Conservation (phyloP, 306 rosid genomes). For the Rubus parviflorus region DNA sequence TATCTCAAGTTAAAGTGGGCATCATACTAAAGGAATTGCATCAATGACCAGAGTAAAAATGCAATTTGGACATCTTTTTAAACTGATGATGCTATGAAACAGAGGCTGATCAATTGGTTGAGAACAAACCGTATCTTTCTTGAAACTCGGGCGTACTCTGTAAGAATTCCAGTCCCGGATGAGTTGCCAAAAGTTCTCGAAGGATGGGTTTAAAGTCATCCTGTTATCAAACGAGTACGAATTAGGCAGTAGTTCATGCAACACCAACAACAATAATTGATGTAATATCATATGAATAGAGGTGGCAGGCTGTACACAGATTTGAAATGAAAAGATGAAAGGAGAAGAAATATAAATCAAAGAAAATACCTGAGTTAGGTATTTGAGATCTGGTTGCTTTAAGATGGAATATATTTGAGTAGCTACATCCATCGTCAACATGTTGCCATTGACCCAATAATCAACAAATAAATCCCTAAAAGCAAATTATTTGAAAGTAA, state of each 20-base stretch:
- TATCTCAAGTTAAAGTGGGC: slow-evolving; percentile 23
- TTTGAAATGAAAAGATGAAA: neutral
- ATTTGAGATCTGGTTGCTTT: slow-evolving; percentile 81
- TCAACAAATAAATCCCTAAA: slow-evolving; percentile 75
- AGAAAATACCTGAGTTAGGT: slow-evolving; percentile 74
- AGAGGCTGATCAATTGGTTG: slow-evolving; percentile 14
- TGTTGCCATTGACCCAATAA: slow-evolving; percentile 85
- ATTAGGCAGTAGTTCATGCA: slow-evolving; percentile 9
- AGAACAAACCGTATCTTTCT: slow-evolving; percentile 95
- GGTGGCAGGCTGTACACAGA: slow-evolving; percentile 18
- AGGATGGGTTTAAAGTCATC: slow-evolving; percentile 97
- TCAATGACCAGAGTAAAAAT: neutral
- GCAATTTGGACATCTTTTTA: neutral
- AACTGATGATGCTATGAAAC: neutral
- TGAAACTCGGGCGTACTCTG: slow-evolving; percentile 99
- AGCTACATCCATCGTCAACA: slow-evolving; percentile 82
- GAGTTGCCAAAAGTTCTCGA: slow-evolving; percentile 92
- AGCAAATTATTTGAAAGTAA: slow-evolving; percentile 24
- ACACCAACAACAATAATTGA: neutral
- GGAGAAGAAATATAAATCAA: slow-evolving; percentile 19
- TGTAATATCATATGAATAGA: slow-evolving; percentile 20
- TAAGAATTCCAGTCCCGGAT: slow-evolving; percentile 96
- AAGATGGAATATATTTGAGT: slow-evolving; percentile 80
- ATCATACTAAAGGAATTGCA: slow-evolving; percentile 13
- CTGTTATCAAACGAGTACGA: slow-evolving; percentile 37